Evolutionary conservation across 768 basidiomycete genomes (phyloP).

Genomic region (Leucocoprinus birnbaumii): DNA sequence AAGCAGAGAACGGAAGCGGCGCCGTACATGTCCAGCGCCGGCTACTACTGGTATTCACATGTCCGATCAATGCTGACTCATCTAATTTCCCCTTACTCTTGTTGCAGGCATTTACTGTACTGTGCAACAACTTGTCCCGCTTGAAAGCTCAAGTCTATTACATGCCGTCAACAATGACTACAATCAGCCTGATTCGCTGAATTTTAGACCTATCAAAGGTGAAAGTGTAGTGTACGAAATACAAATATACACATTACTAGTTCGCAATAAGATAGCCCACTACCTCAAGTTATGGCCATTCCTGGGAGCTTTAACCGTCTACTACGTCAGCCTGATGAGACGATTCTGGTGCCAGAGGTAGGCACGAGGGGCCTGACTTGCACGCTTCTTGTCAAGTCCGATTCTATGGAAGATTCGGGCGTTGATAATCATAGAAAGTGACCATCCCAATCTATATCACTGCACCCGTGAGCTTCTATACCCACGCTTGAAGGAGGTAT

Average conservation of each 20-base stretch:
- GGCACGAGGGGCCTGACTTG: background rate
- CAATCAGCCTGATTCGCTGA: too few species aligned
- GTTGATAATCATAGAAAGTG: background rate
- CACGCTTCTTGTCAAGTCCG: background rate
- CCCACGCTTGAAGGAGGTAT: background rate
- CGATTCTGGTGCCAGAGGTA: background rate
- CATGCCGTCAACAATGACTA: too few species aligned
- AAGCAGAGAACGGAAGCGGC: conserved; percentile 1
- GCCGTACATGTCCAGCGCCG: background rate
- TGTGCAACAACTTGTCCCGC: too few species aligned
- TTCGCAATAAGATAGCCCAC: too few species aligned
- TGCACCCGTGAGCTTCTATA: background rate
- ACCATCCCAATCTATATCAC: background rate
- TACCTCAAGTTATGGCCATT: too few species aligned
- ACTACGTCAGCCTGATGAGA: too few species aligned
- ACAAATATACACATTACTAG: too few species aligned
- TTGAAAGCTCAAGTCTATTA: too few species aligned
- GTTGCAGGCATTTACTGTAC: too few species aligned
- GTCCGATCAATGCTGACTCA: conserved; percentile 13
- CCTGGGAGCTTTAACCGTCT: too few species aligned
- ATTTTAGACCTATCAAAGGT: too few species aligned
- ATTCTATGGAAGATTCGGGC: background rate
- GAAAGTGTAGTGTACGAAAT: too few species aligned
- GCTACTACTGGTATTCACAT: conserved; percentile 11
- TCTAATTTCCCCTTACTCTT: background rate